Evolutionary conservation across 2,329 filamentous ascomycete genomes (phyloP).

Genomic region (Colletotrichum trifolii): DNA sequence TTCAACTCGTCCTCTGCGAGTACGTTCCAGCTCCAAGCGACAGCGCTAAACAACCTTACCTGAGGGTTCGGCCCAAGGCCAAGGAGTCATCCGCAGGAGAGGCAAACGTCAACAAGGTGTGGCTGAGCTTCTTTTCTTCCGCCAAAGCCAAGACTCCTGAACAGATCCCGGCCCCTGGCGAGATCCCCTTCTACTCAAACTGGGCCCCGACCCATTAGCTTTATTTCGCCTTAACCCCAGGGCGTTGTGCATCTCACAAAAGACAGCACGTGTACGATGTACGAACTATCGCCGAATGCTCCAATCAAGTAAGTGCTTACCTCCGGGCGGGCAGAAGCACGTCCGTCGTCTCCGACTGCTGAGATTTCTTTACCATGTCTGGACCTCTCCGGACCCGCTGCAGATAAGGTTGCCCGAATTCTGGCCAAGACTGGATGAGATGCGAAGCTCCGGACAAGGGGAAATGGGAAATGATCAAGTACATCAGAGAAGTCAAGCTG

Average conservation of each 20-base stretch:
- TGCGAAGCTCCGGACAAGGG: constrained; percentile 11
- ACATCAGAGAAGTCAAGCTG: background rate
- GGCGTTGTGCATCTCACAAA: too few relatives aligned
- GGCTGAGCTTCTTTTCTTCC: constrained; percentile 15
- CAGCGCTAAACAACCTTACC: too few relatives aligned
- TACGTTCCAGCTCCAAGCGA: too few relatives aligned
- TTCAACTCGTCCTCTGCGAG: background rate
- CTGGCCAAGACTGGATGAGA: constrained; percentile 22
- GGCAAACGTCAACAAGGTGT: constrained; percentile 20
- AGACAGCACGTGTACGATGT: too few relatives aligned
- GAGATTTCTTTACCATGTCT: too few relatives aligned
- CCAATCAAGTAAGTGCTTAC: constrained; percentile 2
- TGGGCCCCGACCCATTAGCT: too few relatives aligned
- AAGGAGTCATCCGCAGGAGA: background rate
- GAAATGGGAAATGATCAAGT: background rate
- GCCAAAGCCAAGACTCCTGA: constrained; percentile 17
- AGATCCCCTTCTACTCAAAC: too few relatives aligned
- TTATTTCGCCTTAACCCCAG: too few relatives aligned
- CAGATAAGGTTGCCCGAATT: constrained; percentile 31
- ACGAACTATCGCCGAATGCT: constrained; percentile 5
- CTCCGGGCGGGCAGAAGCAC: background rate
- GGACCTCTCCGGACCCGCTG: constrained; percentile 3
- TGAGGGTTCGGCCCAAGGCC: too few relatives aligned
- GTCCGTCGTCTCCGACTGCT: background rate
- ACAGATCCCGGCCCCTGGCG: constrained; percentile 18